Conservation (phyloP, 1,284 basidiomycete species). For the Vanrija sp. region DNA sequence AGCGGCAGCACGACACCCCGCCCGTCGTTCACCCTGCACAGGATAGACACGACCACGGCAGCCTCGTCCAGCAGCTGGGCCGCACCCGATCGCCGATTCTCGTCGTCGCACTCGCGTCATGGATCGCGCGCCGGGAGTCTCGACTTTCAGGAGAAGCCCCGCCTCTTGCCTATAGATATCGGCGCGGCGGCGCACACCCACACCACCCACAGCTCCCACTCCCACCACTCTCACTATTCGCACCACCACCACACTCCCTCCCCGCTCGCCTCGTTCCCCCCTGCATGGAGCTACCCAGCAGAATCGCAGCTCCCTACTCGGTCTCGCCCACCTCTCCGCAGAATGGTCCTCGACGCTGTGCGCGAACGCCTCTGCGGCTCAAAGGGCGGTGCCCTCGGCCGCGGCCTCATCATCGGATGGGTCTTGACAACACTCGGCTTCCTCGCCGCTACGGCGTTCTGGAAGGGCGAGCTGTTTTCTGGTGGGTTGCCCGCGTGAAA, state of each 20-base stretch:
- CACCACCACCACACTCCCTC: background rate
- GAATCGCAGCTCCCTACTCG: conserved; percentile 5
- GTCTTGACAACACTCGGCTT: conserved; percentile 40
- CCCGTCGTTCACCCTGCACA: too few species aligned
- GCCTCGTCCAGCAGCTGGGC: too few species aligned
- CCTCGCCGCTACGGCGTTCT: conserved; percentile 38
- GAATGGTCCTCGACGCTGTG: conserved; percentile 2
- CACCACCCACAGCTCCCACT: background rate
- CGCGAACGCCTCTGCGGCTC: conserved; percentile 11
- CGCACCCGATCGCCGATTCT: too few species aligned
- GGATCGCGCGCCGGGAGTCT: too few species aligned
- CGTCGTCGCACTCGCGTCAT: too few species aligned
- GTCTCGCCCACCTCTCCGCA: background rate
- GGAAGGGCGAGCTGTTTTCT: conserved; percentile 41
- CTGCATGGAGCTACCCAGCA: conserved; percentile 7
- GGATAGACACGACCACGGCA: too few species aligned
- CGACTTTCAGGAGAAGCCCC: conserved; percentile 6
- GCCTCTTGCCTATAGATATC: too few species aligned
- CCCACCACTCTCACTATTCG: too few species aligned
- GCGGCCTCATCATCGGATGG: conserved; percentile 43
- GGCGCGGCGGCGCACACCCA: background rate
- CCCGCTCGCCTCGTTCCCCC: conserved; percentile 12
- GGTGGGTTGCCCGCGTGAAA: conserved; percentile 23
- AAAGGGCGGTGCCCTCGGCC: conserved; percentile 28
- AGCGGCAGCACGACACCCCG: too few species aligned